Evolutionary conservation across 2,329 filamentous ascomycete species (phyloP), one percentile per base, ranked within the genome.

Genomic region (Parastagonospora nodorum): DNA sequence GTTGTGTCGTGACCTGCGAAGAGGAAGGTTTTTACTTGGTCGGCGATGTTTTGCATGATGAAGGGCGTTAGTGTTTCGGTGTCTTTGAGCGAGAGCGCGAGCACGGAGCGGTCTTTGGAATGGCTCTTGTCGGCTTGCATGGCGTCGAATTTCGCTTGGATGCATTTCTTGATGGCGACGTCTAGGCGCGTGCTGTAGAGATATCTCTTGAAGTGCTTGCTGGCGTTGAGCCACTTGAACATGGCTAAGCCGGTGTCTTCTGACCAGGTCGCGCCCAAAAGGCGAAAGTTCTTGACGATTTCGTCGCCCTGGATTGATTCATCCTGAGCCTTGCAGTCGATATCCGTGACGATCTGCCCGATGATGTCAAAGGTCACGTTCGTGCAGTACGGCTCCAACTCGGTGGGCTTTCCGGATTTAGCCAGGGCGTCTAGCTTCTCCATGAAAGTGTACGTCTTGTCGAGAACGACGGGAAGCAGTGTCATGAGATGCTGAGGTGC

Each of bases 1-100:
- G 76, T 79, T 0, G 77, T 80, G 48, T 80, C 77, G 52, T 79
- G 77, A 1, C 77, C 77, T 1, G 77, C 77, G 48, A 80, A 78
- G 11, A 79, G 56, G 55, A 79, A 79, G 0, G 73, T 71, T 52
- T 77, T 78, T 56, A 72, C 53, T 42, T 70, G 66, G 29, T 77
- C 74, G 32, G 76, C 71, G 1, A 71, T 75, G 9, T 61, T 66
- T 39, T 71, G 63, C 11, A 72, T 64, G 46, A 74, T 70, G 10
- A 69, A 64, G 1, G 63, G 60, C 12, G 76, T 75, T 10, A 78
- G 58, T 1, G 51, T 48, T 12, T 64, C 68, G 16, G 63, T 60
- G 19, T 67, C 56, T 47, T 66, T 58, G 11, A 71, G 52, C 10
- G 64, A 60, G 58, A 78, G 55, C 43, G 74, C 67, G 24, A 72